A percentile compares a stretch with the other conserved stretches of the same genome.
These are phyloP conservation scores for Adansonia digitata DNA, from an alignment of 345 rosid genomes.

Conservation along the genomic window DNA sequence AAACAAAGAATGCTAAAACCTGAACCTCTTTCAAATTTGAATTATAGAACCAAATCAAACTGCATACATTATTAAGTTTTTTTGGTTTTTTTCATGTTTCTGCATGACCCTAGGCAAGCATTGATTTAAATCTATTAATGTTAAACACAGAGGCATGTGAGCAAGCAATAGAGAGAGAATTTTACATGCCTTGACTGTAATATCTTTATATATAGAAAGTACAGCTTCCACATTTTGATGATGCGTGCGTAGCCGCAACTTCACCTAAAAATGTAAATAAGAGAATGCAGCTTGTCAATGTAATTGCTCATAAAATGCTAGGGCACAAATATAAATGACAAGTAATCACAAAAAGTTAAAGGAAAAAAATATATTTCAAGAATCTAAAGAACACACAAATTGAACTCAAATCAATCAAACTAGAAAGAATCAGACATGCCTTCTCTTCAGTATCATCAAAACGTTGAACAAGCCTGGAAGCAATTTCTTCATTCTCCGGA, in stretches of 20 bases:
- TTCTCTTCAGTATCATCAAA: constrained; percentile 95
- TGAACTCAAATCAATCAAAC: neutral
- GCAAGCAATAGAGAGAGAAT: constrained; percentile 17
- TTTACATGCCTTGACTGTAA: constrained; percentile 62
- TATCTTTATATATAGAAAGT: constrained; percentile 69
- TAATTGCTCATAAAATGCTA: neutral
- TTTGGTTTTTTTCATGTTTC: neutral
- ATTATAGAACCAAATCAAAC: neutral
- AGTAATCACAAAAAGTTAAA: neutral
- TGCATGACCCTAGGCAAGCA: neutral
- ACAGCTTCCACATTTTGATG: constrained; percentile 78
- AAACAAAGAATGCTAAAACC: neutral
- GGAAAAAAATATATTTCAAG: neutral
- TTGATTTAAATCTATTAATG: neutral
- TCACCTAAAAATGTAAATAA: constrained; percentile 43
- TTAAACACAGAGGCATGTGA: neutral
- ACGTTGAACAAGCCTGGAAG: constrained; percentile 79
- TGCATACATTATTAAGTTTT: neutral
- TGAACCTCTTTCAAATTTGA: neutral
- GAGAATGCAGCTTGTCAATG: neutral
- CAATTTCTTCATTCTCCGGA: constrained; percentile 81
- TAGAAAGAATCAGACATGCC: constrained; percentile 37
- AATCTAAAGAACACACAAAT: constrained; percentile 2
- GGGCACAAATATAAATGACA: neutral
- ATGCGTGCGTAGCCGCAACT: constrained; percentile 73